These are phyloP conservation scores for Amaranthus tricolor DNA, from an alignment of 179 eudicot genomes.

Conservation along the genomic window DNA sequence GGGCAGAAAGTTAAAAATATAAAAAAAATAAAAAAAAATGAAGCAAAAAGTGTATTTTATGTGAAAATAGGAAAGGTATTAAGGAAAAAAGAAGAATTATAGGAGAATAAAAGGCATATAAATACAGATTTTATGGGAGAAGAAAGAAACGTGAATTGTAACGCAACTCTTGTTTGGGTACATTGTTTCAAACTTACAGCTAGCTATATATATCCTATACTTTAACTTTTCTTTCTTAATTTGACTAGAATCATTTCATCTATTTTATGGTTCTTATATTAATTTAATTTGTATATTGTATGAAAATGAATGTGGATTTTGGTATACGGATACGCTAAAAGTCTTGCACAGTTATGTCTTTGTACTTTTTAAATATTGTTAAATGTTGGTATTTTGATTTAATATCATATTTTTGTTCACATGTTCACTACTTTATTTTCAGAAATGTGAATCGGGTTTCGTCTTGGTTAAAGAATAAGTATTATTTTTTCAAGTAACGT, in stretches of 20 bases:
- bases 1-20: neutral
- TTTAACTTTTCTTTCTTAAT: conserved; percentile 17
- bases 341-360: too few species aligned
- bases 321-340: neutral
- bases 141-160: conserved; percentile 54
- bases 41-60: conserved; percentile 1
- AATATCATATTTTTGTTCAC: too few species aligned
- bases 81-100: conserved; percentile 21
- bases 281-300: conserved; percentile 4
- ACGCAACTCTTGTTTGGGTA: conserved; percentile 41
- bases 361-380: too few species aligned
- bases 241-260: conserved; percentile 19
- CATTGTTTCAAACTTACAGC: conserved; percentile 38
- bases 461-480: neutral
- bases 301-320: conserved; percentile 5
- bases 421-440: too few species aligned
- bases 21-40: neutral
- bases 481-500: neutral
- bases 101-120: conserved; percentile 27
- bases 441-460: too few species aligned
- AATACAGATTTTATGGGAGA: conserved; percentile 37
- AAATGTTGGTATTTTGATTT: too few species aligned
- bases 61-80: conserved; percentile 9
- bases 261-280: neutral
- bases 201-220: conserved; percentile 15